Evolutionary conservation across 805 yeast genomes (phyloP).

Genomic region (Nakazawaea ishiwadae): DNA sequence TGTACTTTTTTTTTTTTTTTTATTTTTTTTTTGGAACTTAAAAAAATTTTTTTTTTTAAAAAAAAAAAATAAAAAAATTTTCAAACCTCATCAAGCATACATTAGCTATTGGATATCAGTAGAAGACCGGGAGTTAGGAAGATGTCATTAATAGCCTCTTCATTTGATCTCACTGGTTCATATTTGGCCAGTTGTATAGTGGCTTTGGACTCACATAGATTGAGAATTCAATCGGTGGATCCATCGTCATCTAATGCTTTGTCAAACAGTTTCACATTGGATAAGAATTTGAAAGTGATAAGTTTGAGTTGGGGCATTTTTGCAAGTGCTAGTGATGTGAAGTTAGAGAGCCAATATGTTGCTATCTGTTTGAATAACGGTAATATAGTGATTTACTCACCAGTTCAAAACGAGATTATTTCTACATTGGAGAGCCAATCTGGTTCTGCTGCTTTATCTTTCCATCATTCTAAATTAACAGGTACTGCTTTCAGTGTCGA

Average conservation of each 20-base stretch:
- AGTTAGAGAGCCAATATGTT: slow-evolving; percentile 39
- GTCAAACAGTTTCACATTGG: slow-evolving; percentile 43
- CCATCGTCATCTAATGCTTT: slow-evolving; percentile 31
- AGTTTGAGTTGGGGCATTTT: slow-evolving; percentile 48
- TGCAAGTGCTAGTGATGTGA: slow-evolving; percentile 12
- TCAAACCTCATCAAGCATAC: not conserved
- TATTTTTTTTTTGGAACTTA: not conserved
- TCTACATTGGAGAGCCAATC: slow-evolving; percentile 40
- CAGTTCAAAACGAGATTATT: slow-evolving; percentile 53
- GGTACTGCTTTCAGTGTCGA: slow-evolving; percentile 57
- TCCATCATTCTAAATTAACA: slow-evolving; percentile 38
- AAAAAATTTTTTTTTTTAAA: not conserved
- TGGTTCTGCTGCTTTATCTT: slow-evolving; percentile 44
- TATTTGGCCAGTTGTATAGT: slow-evolving; percentile 60
- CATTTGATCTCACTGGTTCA: slow-evolving; percentile 60
- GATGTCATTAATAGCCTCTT: slow-evolving; percentile 30
- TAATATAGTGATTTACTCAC: slow-evolving; percentile 59
- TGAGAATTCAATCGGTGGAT: slow-evolving; percentile 54
- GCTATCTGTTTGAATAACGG: slow-evolving; percentile 68
- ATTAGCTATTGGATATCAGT: not conserved
- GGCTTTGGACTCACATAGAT: slow-evolving; percentile 66
- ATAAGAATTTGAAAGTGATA: slow-evolving; percentile 45
- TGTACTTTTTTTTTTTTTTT: not conserved
- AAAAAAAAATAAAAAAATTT: not conserved
- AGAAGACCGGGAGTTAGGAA: not conserved